Conservation (phyloP, 257 asterid genomes). For the Osmanthus fragrans region DNA sequence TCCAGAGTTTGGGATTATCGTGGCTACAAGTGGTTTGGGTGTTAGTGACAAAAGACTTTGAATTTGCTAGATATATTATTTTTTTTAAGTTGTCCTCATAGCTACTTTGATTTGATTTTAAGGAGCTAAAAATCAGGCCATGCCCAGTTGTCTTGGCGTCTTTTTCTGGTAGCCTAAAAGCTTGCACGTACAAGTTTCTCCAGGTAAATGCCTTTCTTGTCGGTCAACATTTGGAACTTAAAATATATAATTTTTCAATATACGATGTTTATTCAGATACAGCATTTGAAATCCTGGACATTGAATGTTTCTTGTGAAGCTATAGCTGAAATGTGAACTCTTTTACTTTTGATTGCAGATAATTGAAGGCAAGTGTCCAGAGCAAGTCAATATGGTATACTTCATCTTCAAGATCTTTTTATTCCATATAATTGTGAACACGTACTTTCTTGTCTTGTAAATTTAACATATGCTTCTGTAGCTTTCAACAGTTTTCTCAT, state of each 20-base stretch:
- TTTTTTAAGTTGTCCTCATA: neutral
- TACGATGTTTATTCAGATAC: neutral
- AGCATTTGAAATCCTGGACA: slow-evolving; percentile 5
- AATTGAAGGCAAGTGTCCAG: slow-evolving; percentile 70
- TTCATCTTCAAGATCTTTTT: slow-evolving; percentile 5
- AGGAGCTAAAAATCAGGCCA: slow-evolving; percentile 86
- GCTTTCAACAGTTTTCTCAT: too few relatives aligned
- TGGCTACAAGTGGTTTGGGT: too few relatives aligned
- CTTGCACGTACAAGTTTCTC: slow-evolving; percentile 90
- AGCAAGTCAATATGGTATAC: slow-evolving; percentile 57
- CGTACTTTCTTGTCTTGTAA: neutral
- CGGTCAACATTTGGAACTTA: slow-evolving; percentile 10
- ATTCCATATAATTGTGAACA: neutral
- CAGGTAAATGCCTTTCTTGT: slow-evolving; percentile 54
- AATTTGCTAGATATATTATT: neutral
- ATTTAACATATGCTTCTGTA: neutral
- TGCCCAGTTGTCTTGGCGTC: slow-evolving; percentile 93
- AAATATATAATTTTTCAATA: slow-evolving; percentile 1
- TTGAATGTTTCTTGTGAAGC: slow-evolving; percentile 4
- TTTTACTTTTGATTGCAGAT: slow-evolving; percentile 55
- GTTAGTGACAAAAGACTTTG: too few relatives aligned
- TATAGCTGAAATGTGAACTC: neutral
- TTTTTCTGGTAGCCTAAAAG: slow-evolving; percentile 92
- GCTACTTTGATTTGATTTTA: slow-evolving; percentile 12
- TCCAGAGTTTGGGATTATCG: neutral